Base-by-base conservation (phyloP, 225 moss, liverwort and hornwort genomes). In the Ulota crispa region DNA sequence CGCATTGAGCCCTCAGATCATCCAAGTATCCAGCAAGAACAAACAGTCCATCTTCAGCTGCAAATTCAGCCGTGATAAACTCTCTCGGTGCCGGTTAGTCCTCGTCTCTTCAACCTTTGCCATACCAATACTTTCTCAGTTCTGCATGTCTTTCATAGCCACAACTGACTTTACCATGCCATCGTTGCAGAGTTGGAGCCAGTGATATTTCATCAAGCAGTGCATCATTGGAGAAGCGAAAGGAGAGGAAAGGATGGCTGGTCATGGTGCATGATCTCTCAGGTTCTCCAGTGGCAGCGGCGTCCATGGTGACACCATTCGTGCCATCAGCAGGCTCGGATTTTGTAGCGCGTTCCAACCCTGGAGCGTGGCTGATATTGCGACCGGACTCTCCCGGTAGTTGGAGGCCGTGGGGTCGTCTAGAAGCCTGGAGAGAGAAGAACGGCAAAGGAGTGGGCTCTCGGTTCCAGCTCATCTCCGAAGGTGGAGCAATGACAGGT, bases 11-110 rank as follows among this genome's bases (percentile, higher is more conserved):
- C 95, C 94, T 7, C 94, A 96, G 79, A 89, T 96, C 32, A 90
- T 96, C 27, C 95, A 96, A 77, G 93, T 94, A 3, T 90, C 91
- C 6, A 89, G 93, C 63, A 92, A 92, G 66, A 92, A 92, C 63
- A 89, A 90, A 32, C 94, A 96, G 62, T 90, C 94, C n/a, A 96
- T 96, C 23, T 96, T 96, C 87, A 96, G 94, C 73, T 94, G 94
- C 86, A 96, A 94, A 87, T 96, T 96, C 78, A 96, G 93, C 70
- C 93, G 95, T 7, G 95, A 95, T 85, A 91, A 93, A 62, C 77
- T 87, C 47, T 88, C 91, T 16, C 91, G 93, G 50, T 82, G 90
- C 66, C 87, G 93, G 95, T 94, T 30, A 86, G 81, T 83, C 15
- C 42, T 79, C 79, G 5, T 50, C 39, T 32, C 32, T 32, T 32